A percentile compares a stretch with the other conserved stretches of the same genome.
Conservation (phyloP, 116 monocot genomes). For the Trichopus zeylanicus region DNA sequence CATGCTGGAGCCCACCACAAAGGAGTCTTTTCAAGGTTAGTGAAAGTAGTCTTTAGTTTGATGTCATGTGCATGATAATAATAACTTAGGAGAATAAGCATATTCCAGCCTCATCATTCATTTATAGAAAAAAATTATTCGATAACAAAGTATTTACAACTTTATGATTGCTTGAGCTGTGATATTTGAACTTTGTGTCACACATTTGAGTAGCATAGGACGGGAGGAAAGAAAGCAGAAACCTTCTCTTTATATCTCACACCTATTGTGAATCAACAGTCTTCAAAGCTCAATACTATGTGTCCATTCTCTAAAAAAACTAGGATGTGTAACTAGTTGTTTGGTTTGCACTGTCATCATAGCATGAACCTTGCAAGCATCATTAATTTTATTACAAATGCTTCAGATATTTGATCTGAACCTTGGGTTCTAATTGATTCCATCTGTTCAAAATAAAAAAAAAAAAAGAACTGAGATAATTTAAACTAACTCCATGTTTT, state of each 20-base stretch:
- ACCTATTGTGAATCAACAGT: not conserved
- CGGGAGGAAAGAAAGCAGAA: not conserved
- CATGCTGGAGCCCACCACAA: conserved; percentile 84
- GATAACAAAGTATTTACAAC: too few relatives aligned
- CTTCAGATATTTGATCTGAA: too few relatives aligned
- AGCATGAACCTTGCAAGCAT: too few relatives aligned
- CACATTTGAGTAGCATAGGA: not conserved
- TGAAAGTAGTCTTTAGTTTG: not conserved
- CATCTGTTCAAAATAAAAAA: too few relatives aligned
- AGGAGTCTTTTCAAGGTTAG: conserved; percentile 86
- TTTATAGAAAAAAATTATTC: too few relatives aligned
- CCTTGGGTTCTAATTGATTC: too few relatives aligned
- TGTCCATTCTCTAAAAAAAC: not conserved
- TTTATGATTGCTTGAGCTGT: not conserved
- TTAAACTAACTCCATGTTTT: not conserved
- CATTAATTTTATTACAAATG: too few relatives aligned
- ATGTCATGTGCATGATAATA: not conserved
- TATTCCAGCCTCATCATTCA: too few relatives aligned
- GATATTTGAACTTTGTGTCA: not conserved
- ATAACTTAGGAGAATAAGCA: not conserved
- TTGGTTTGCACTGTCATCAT: too few relatives aligned
- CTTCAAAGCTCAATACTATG: too few relatives aligned
- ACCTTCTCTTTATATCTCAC: not conserved
- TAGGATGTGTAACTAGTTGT: too few relatives aligned
- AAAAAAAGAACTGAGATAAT: too few relatives aligned